These are phyloP conservation scores for Leishmania guyanensis DNA, from an alignment of 208 protist genomes.

Conservation along the genomic window DNA sequence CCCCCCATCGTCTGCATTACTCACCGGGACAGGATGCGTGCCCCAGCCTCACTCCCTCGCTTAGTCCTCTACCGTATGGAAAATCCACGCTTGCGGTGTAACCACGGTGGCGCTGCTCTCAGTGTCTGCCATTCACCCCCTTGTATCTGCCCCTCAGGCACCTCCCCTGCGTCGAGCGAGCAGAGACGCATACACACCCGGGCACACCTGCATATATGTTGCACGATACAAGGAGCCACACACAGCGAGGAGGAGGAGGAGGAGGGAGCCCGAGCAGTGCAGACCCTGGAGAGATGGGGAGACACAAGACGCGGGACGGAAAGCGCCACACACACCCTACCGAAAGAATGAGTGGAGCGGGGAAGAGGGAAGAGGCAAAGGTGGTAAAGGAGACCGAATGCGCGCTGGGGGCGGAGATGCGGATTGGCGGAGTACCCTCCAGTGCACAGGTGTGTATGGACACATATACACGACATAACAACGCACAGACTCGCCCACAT, in stretches of 20 bases:
- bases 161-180: not conserved
- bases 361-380: not conserved
- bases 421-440: not conserved
- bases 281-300: not conserved
- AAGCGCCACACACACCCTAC: not conserved
- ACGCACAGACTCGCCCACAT: not conserved
- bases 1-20: not conserved
- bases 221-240: not conserved
- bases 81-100: not conserved
- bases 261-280: slow-evolving; percentile 1
- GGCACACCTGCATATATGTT: not conserved
- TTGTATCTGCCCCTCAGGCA: not conserved
- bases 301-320: not conserved
- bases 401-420: not conserved
- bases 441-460: not conserved
- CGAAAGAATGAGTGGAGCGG: not conserved
- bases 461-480: slow-evolving; percentile 1
- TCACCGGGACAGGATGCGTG: not conserved
- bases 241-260: slow-evolving; percentile 12
- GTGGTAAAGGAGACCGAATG: not conserved
- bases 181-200: not conserved
- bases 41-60: not conserved
- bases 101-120: not conserved
- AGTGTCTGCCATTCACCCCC: not conserved
- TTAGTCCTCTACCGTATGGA: not conserved